Evolutionary conservation across 75 land plant genomes (phyloP).

Genomic region (Isoetes taiwanensis): DNA sequence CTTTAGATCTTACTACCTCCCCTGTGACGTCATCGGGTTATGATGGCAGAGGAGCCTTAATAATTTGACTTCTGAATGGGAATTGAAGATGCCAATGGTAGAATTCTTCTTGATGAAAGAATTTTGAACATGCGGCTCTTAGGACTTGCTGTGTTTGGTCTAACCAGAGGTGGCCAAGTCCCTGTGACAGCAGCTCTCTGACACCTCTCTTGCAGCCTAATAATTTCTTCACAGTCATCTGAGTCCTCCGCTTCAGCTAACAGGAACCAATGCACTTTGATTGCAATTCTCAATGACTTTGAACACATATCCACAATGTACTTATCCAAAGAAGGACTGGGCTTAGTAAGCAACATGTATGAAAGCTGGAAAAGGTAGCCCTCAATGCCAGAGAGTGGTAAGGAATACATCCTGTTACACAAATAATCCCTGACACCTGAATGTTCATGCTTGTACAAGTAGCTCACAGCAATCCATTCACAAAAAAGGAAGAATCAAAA

Average conservation of each 20-base stretch:
- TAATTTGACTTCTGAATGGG: constrained; percentile 33
- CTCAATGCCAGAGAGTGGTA: constrained; percentile 85
- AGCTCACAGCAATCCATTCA: constrained; percentile 99
- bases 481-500: constrained; percentile 96
- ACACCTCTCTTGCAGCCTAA: constrained; percentile 84
- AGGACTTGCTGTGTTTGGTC: constrained; percentile 37
- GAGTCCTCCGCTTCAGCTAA: constrained; percentile 89
- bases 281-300: constrained; percentile 72
- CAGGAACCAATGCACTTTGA: constrained; percentile 98
- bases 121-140: constrained; percentile 63
- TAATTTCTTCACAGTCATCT: constrained; percentile 65
- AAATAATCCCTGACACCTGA: constrained; percentile 89
- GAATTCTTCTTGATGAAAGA: constrained; percentile 62
- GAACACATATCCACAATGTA: constrained; percentile 93
- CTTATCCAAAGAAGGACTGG: constrained; percentile 86
- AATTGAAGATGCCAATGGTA: constrained; percentile 70
- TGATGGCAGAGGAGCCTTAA: no score
- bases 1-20: constrained; percentile 30
- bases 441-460: constrained; percentile 92
- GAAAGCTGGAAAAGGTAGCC: constrained; percentile 91
- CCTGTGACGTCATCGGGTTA: constrained; percentile 15
- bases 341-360: constrained; percentile 90
- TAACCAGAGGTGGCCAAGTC: constrained; percentile 78
- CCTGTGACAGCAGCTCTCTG: constrained; percentile 90
- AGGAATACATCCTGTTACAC: constrained; percentile 92